Evolutionary conservation across 495 filamentous ascomycete species (phyloP).

Genomic region (Delitschia confertaspora): DNA sequence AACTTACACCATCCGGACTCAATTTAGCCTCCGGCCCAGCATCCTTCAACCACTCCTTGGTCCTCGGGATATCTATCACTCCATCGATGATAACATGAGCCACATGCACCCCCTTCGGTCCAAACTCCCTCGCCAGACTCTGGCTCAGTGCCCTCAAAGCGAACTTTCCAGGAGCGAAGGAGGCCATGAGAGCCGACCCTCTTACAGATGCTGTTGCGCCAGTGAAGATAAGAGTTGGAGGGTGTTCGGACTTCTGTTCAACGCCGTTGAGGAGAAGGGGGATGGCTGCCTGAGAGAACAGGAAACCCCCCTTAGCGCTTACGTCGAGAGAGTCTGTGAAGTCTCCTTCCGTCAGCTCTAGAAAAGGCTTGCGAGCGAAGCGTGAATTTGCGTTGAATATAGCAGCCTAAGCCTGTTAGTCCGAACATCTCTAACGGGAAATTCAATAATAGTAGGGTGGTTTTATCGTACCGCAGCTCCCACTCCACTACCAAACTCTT

Average conservation of each 20-base stretch:
- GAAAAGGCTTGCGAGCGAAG: conserved; percentile 68
- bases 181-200: conserved; percentile 58
- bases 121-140: conserved; percentile 77
- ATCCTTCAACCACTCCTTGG: conserved; percentile 52
- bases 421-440: not conserved
- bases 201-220: conserved; percentile 77
- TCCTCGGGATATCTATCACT: conserved; percentile 74
- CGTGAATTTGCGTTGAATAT: conserved; percentile 73
- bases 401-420: conserved; percentile 52
- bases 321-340: conserved; percentile 47
- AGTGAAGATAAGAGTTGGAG: conserved; percentile 79
- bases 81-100: conserved; percentile 80
- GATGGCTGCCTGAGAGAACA: conserved; percentile 64
- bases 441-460: too few species aligned
- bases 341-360: conserved; percentile 61
- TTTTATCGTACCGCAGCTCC: conserved; percentile 26
- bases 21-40: conserved; percentile 61
- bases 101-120: conserved; percentile 81
- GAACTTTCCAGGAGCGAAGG: conserved; percentile 74
- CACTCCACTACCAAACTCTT: conserved; percentile 42
- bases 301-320: conserved; percentile 60
- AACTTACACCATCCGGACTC: conserved; percentile 67
- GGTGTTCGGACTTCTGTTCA: conserved; percentile 43
- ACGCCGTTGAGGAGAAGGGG: conserved; percentile 60
- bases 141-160: conserved; percentile 69